Evolutionary conservation across 139 green algal species (phyloP).

Genomic region (Spirogloea muscicola): DNA sequence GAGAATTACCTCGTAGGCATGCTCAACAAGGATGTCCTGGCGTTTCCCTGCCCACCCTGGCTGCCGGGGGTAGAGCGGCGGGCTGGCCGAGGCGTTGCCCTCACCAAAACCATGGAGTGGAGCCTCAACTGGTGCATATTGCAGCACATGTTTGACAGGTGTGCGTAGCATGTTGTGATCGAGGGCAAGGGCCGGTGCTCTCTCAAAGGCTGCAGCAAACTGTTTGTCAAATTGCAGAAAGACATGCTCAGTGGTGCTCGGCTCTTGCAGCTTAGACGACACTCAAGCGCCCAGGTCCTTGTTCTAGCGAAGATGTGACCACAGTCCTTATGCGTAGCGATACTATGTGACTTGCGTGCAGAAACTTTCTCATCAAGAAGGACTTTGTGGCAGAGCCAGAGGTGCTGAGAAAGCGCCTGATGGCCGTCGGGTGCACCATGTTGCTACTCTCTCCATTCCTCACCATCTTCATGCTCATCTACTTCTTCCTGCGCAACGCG

Average conservation of each 20-base stretch:
- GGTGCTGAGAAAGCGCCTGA: conserved; percentile 58
- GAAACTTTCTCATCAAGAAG: conserved; percentile 61
- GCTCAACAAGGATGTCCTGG: conserved; percentile 73
- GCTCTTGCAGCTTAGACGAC: too few relatives aligned
- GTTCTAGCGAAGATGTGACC: too few relatives aligned
- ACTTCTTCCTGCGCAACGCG: conserved; percentile 91
- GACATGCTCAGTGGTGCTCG: too few relatives aligned
- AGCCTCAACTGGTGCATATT: conserved; percentile 77
- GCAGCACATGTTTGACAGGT: conserved; percentile 48
- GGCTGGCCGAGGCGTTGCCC: conserved; percentile 3
- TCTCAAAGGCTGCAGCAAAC: too few relatives aligned
- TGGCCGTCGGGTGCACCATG: conserved; percentile 56
- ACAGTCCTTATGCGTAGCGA: too few relatives aligned
- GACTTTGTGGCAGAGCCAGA: conserved; percentile 58
- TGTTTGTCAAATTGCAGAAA: too few relatives aligned
- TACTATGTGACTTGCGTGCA: not conserved
- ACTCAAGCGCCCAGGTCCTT: too few relatives aligned
- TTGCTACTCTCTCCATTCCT: conserved; percentile 80
- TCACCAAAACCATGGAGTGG: conserved; percentile 94
- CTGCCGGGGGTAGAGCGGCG: too few relatives aligned
- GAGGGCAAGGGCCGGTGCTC: too few relatives aligned
- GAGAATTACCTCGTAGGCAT: conserved; percentile 93
- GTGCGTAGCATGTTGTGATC: too few relatives aligned
- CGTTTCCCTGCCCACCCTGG: conserved; percentile 56
- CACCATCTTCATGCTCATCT: conserved; percentile 84